These are phyloP conservation scores for Rhizophagus sp. DNA, from an alignment of 192 early-diverging fungal genomes.

Conservation along the genomic window DNA sequence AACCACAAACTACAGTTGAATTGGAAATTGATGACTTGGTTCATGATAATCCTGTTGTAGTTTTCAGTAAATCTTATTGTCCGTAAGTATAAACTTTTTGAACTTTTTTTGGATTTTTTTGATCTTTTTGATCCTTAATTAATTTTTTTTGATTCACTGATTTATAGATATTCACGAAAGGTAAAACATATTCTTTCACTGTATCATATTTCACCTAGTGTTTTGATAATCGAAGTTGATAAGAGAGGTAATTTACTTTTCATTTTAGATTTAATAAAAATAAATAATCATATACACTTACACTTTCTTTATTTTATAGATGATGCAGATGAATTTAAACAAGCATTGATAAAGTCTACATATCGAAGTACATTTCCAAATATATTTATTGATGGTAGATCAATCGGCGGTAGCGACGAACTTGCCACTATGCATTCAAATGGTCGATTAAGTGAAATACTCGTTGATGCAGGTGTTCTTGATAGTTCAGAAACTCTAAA, in stretches of 20 bases:
- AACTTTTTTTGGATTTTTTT: too few relatives aligned
- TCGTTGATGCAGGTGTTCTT: constrained; percentile 19
- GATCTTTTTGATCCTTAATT: too few relatives aligned
- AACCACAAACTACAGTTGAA: constrained; percentile 7
- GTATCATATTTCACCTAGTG: constrained; percentile 2
- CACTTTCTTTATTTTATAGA: too few relatives aligned
- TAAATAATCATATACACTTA: too few relatives aligned
- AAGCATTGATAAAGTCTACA: constrained; percentile 5
- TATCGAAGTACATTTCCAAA: constrained; percentile 30
- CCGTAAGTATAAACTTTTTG: constrained; percentile 11
- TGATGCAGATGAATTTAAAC: constrained; percentile 23
- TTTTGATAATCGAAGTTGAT: constrained; percentile 15
- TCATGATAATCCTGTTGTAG: constrained; percentile 11
- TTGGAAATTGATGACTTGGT: constrained; percentile 18
- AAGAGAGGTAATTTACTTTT: constrained; percentile 14
- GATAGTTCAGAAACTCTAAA: neutral
- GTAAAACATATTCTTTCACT: constrained; percentile 23
- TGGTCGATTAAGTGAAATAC: constrained; percentile 22
- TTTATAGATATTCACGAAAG: constrained; percentile 19
- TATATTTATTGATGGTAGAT: constrained; percentile 26
- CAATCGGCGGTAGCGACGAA: constrained; percentile 33
- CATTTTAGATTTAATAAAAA: too few relatives aligned
- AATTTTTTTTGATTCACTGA: too few relatives aligned
- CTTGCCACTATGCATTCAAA: constrained; percentile 14
- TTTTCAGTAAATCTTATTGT: constrained; percentile 25